Evolutionary conservation across 305 asterid species (phyloP).

Genomic region (Fraxinus dipetala): DNA sequence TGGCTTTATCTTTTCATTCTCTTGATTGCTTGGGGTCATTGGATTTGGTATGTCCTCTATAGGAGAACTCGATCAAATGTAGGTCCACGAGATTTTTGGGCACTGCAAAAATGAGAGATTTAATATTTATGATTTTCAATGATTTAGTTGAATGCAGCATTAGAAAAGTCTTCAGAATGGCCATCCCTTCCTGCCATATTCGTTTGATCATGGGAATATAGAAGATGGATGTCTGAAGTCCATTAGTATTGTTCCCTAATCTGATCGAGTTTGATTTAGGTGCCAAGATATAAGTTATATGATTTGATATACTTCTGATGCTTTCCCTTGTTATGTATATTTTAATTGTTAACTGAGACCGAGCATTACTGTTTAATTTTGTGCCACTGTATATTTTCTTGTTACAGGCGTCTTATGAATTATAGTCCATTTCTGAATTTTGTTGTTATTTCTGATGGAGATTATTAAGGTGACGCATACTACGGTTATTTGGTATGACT

Average conservation of each 20-base stretch:
- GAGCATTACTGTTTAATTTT: neutral
- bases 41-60: neutral
- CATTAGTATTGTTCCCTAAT: neutral
- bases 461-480: neutral
- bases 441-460: neutral
- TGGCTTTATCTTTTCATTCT: neutral
- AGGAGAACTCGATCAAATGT: neutral
- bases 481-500: no score
- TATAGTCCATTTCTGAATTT: neutral
- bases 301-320: neutral
- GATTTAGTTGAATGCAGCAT: neutral
- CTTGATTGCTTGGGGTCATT: neutral
- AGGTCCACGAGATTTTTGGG: neutral
- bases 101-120: neutral
- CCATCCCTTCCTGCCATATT: neutral
- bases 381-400: neutral
- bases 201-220: neutral
- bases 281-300: neutral
- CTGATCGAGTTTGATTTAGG: neutral
- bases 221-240: neutral
- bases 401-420: neutral
- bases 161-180: neutral
- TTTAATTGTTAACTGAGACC: neutral
- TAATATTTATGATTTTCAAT: neutral
- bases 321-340: neutral